Base-by-base conservation (phyloP, 345 rosid species). In the Eucalyptus tenuipes region DNA sequence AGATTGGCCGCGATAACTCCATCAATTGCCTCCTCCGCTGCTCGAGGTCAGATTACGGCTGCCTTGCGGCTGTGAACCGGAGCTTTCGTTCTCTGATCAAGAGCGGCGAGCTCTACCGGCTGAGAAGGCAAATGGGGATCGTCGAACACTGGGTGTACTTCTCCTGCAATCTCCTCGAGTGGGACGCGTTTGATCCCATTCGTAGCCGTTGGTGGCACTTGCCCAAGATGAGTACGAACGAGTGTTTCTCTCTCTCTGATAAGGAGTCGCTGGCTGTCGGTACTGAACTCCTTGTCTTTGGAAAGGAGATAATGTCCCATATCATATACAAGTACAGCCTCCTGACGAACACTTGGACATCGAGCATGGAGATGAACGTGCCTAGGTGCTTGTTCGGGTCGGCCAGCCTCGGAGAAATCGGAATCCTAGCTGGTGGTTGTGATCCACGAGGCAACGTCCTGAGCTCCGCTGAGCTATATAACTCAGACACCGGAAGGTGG, bases 111-210 rank as follows among this genome's bases (percentile, higher is more conserved):
- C 88, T 95, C 87, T 95, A 95, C 88, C 90, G 91, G 87, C 92
- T 93, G 61, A 89, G 96, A 91, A 90, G 92, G 49, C 29, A 89
- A 85, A 92, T 88, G 85, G 96, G 94, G 13, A 90, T 93, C 5
- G 87, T 93, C 6, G 98, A 95, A 81, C 96, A 95, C 71, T 97
- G 99, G 99, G 93, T 96, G 13, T 97, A 96, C 89, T 95, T 96
- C 92, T 95, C 98, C 2, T 95, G 98, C 88, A 90, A 92, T 86
- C 93, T 94, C 84, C 87, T 92, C 24, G 94, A 95, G 87, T 97
- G 99, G 99, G 98, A 94, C 89, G 95, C 95, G 57, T 96, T 94
- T 89, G 99, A 96, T 91, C 98, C 99, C 8, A 81, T 91, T 85
- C 89, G 88, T 52, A 8, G 88, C 45, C 91, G 94, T 49, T 96